phyloP scores from a whole-genome alignment of 2,329 filamentous ascomycete genomes.

The Phialemoniopsis sp. region DNA sequence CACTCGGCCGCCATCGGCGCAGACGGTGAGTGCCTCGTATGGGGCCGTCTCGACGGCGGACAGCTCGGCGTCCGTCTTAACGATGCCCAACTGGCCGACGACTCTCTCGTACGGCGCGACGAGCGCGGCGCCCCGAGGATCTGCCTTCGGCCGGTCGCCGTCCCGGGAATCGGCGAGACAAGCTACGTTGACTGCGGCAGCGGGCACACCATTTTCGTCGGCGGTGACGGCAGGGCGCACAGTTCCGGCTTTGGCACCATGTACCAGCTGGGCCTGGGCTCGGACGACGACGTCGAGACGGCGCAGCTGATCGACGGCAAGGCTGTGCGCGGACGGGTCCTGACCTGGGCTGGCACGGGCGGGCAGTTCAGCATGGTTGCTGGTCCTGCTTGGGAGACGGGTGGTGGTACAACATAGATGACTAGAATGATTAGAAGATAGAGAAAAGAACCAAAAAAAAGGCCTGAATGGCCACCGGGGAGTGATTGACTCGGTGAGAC shows the following conservation, averaged over 20 bases:
- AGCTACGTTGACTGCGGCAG: conserved; percentile 47
- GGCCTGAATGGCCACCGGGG: too few relatives aligned
- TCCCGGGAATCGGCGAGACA: conserved; percentile 43
- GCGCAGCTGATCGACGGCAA: conserved; percentile 59
- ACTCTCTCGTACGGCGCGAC: conserved; percentile 48
- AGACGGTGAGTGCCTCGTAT: conserved; percentile 27
- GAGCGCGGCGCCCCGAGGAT: conserved; percentile 55
- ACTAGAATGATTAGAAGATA: too few relatives aligned
- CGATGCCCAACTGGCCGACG: conserved; percentile 36
- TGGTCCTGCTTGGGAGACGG: conserved; percentile 3
- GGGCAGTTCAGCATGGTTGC: conserved; percentile 46
- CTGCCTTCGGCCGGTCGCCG: conserved; percentile 49
- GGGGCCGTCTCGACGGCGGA: conserved; percentile 31
- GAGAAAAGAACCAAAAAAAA: too few relatives aligned
- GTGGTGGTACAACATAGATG: too few relatives aligned
- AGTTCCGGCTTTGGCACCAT: conserved; percentile 65
- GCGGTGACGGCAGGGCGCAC: conserved; percentile 53
- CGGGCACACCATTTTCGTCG: conserved; percentile 62
- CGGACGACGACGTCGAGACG: conserved; percentile 56
- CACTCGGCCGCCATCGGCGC: conserved; percentile 46
- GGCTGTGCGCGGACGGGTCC: conserved; percentile 29
- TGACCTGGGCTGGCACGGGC: conserved; percentile 60
- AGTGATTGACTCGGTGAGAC: too few relatives aligned
- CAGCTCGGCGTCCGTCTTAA: conserved; percentile 39
- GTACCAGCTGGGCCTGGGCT: conserved; percentile 63